phyloP scores from a whole-genome alignment of 148 eudicot genomes.

The Silene latifolia region DNA sequence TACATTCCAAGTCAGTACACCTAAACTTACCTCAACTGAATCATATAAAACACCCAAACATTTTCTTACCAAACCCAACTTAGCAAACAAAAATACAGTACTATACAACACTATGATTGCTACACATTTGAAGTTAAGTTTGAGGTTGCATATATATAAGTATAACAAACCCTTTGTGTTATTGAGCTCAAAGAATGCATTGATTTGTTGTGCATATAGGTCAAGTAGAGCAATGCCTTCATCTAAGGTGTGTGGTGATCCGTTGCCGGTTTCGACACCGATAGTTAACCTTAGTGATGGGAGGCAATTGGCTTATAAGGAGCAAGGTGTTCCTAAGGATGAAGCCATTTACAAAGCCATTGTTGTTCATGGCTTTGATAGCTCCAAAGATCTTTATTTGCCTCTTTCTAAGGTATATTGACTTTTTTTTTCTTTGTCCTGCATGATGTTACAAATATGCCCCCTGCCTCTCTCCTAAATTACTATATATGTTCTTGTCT shows the following conservation, averaged over 20 bases:
- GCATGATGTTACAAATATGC: no score
- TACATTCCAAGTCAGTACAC: not conserved
- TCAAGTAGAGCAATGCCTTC: conserved; percentile 12
- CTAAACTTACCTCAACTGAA: not conserved
- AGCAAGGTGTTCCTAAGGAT: conserved; percentile 61
- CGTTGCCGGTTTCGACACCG: conserved; percentile 48
- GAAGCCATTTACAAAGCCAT: conserved; percentile 55
- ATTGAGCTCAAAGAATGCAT: not conserved
- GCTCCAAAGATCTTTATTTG: conserved; percentile 11
- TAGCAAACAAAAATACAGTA: not conserved
- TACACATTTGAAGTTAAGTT: not conserved
- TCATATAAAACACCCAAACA: not conserved
- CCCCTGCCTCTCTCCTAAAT: no score
- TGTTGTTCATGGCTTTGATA: conserved; percentile 54
- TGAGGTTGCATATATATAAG: not conserved
- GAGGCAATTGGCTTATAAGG: conserved; percentile 66
- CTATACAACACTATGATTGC: not conserved
- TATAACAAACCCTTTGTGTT: not conserved
- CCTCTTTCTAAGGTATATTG: conserved; percentile 13
- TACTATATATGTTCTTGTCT: no score
- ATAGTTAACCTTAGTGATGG: conserved; percentile 68
- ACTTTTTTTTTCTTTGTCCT: no score
- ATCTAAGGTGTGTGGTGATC: conserved; percentile 14
- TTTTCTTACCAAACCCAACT: conserved; percentile 3
- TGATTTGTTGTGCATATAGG: conserved; percentile 2